Base-by-base conservation (phyloP, 306 rosid genomes). In the Lithocarpus polystachyus region DNA sequence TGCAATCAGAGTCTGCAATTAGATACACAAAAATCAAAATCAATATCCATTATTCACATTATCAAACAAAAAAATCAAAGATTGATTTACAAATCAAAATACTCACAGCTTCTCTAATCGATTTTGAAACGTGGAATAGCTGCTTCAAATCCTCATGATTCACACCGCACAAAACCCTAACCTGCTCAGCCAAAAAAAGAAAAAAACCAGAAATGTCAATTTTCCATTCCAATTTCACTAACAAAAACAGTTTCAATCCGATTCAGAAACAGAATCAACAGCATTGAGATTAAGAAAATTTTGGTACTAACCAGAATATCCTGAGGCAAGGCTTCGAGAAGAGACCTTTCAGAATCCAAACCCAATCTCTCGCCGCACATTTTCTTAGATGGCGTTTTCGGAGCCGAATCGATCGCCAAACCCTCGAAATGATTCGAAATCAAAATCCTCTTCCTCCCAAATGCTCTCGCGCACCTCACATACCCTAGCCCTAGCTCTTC, bases 91-190 rank as follows among this genome's bases (percentile, higher is more conserved):
- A 1, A 18, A 45, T 35, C 0, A 17, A 29, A 11, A 71, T 33
- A 81, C 87, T 72, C 59, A 94, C 98, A 8, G 90, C 96, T 84
- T 89, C 92, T 68, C 83, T 84, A 37, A 92, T 80, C 1, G 77
- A 9, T 79, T 83, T 94, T 0, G 98, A 92, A 5, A 94, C 93
- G 22, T 64, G 88, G 77, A 81, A 68, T 56, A 94, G 97, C 81
- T 89, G 89, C 54, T 84, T 71, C 80, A 94, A 77, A 83, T 94
- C 98, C 20, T 89, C 88, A 75, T 94, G 98, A 1, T 92, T 88
- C 6, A 92, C 97, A 22, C 94, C 85, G 51, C 93, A 86, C 35
- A 92, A 48, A 28, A 94, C 76, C 79, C 76, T 79, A 18, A 94
- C 48, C 98, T 94, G 83, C 61, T 40, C 45, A 40, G 0, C 45